These are phyloP conservation scores for Amanita molliuscula DNA, from an alignment of 768 basidiomycete genomes.

Conservation along the genomic window DNA sequence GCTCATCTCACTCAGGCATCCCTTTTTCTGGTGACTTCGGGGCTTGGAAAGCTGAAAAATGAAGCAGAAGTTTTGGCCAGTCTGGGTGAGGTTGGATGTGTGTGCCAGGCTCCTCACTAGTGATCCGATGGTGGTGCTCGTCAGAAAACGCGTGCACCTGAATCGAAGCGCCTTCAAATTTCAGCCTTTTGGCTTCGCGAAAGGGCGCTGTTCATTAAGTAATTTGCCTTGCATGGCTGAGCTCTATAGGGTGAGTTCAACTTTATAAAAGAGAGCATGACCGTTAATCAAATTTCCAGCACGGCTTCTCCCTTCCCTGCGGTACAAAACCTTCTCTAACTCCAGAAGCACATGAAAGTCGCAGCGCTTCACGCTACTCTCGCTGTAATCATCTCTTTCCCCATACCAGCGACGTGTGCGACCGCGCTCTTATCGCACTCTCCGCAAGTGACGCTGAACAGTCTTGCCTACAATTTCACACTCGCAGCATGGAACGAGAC, in stretches of 20 bases:
- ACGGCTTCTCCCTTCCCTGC: not conserved
- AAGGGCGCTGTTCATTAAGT: too few relatives aligned
- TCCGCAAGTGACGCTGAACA: not conserved
- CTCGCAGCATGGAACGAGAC: slow-evolving; percentile 34
- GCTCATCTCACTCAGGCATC: too few relatives aligned
- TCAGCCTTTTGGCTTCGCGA: too few relatives aligned
- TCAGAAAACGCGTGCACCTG: too few relatives aligned
- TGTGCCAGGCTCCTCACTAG: too few relatives aligned
- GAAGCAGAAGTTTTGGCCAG: too few relatives aligned
- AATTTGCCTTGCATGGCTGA: too few relatives aligned
- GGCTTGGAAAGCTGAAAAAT: too few relatives aligned
- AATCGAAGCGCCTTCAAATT: too few relatives aligned
- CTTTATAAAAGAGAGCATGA: not conserved
- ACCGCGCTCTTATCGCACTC: not conserved
- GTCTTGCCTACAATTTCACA: slow-evolving; percentile 30
- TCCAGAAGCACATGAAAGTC: not conserved
- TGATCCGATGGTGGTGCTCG: too few relatives aligned
- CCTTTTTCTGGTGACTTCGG: too few relatives aligned
- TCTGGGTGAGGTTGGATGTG: too few relatives aligned
- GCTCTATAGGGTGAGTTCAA: not conserved
- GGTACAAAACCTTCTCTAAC: not conserved
- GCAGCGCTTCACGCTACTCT: not conserved
- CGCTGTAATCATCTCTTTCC: not conserved
- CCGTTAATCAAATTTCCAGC: not conserved
- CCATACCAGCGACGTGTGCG: not conserved